Conservation (phyloP, 176 grass and related monocot species). For the Rhipidocladum racemiflorum region DNA sequence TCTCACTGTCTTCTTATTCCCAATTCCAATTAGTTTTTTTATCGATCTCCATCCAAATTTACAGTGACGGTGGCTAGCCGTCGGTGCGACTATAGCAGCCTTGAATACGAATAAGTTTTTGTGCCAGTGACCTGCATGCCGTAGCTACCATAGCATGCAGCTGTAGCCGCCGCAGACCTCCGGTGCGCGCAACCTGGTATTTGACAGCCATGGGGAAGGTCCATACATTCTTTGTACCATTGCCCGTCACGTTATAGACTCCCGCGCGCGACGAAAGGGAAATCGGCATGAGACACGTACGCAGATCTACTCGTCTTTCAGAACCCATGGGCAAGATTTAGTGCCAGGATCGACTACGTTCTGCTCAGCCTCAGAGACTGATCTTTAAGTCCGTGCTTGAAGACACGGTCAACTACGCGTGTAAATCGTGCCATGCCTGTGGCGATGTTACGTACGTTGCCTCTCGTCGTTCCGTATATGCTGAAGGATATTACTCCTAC, state of each 20-base stretch:
- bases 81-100: background rate
- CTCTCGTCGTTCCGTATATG: too few relatives aligned
- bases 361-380: too few relatives aligned
- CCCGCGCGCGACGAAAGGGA: background rate
- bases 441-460: background rate
- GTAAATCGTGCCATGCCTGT: background rate
- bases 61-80: background rate
- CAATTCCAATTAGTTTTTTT: background rate
- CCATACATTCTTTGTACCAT: background rate
- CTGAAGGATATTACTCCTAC: background rate
- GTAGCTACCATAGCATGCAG: background rate
- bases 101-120: background rate
- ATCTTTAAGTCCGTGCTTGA: background rate
- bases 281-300: background rate
- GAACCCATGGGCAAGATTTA: background rate
- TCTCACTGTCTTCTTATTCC: background rate
- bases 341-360: background rate
- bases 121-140: background rate
- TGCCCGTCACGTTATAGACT: background rate
- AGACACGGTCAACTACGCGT: background rate
- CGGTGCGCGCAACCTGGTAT: background rate
- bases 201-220: background rate
- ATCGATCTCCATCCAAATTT: background rate
- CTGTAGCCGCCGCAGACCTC: background rate
- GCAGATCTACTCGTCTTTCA: background rate